A percentile compares a stretch with the other conserved stretches of the same genome.
Conservation (phyloP, 345 rosid species). For the Iberis pinnata region DNA sequence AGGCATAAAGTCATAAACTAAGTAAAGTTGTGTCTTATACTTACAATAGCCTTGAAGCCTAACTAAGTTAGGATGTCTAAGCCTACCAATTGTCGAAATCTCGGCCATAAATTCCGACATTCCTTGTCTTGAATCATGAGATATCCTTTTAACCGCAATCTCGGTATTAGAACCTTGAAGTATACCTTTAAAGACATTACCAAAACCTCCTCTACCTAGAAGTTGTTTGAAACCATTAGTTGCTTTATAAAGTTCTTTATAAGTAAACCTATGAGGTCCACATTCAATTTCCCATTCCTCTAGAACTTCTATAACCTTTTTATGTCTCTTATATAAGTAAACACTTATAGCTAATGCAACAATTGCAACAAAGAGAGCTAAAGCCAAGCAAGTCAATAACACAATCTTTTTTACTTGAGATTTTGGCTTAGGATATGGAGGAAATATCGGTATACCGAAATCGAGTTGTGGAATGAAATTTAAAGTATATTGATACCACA, state of each 20-base stretch:
- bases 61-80: background rate
- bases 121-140: background rate
- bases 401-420: background rate
- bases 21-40: background rate
- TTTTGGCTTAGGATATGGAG: background rate
- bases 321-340: background rate
- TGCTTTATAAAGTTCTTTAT: background rate
- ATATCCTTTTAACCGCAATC: background rate
- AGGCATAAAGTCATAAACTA: background rate
- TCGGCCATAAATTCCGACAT: background rate
- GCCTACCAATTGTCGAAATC: background rate
- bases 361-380: background rate
- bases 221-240: background rate
- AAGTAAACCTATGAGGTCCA: background rate
- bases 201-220: background rate
- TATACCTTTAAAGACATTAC: background rate
- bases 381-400: background rate
- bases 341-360: background rate
- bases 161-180: background rate
- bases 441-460: background rate
- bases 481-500: background rate
- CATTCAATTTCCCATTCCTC: background rate
- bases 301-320: background rate
- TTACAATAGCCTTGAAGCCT: background rate
- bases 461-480: background rate